Evolutionary conservation across 495 filamentous ascomycete species (phyloP).

Genomic region (Hypoxylon rickii): DNA sequence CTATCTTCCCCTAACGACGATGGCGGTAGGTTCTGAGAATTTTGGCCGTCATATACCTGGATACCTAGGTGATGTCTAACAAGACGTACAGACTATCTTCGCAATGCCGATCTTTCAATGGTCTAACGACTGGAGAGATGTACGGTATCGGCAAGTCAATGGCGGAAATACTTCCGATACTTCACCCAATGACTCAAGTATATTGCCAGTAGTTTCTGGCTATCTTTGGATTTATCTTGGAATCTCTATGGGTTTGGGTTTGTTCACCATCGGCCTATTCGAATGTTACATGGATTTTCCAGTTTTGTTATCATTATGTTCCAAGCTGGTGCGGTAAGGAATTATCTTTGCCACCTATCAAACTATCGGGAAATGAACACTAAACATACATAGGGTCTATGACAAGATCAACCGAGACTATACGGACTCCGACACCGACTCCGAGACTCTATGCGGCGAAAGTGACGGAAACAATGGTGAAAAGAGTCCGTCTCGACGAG

Average conservation of each 20-base stretch:
- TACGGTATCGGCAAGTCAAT: not conserved
- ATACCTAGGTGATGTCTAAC: no score
- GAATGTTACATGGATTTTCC: not conserved
- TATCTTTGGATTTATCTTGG: slow-evolving; percentile 1
- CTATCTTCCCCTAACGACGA: slow-evolving; percentile 2
- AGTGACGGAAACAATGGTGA: no score
- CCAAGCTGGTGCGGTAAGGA: no score
- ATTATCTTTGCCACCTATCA: no score
- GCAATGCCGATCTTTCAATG: slow-evolving; percentile 2
- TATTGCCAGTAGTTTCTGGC: not conserved
- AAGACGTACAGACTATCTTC: not conserved
- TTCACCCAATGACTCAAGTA: not conserved
- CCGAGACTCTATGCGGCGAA: no score
- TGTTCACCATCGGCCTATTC: slow-evolving; percentile 6
- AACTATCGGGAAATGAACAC: no score
- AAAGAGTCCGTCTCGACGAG: no score
- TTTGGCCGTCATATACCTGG: not conserved
- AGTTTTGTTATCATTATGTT: no score
- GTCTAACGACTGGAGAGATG: slow-evolving; percentile 8
- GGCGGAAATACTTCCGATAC: not conserved
- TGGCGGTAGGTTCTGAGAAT: not conserved
- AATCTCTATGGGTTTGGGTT: not conserved
- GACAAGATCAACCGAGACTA: no score
- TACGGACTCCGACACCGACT: no score
- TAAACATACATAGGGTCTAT: no score